phyloP scores from a whole-genome alignment of 441 rosid species.

The Erodium chrysanthum region DNA sequence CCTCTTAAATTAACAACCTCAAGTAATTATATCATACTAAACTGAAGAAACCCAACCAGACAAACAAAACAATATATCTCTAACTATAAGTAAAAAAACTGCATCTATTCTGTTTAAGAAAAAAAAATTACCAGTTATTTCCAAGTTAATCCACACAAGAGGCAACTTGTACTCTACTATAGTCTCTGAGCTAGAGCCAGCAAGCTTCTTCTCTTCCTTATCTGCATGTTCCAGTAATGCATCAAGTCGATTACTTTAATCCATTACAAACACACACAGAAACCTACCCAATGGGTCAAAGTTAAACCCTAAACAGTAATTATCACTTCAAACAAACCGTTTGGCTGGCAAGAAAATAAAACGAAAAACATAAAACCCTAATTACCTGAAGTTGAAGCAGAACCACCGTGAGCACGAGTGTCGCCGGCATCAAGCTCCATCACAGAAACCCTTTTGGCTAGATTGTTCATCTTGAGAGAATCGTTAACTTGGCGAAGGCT shows the following conservation, averaged over 20 bases:
- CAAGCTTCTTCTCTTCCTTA: constrained; percentile 1
- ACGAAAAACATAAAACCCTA: background rate
- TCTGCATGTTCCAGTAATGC: background rate
- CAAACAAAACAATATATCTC: background rate
- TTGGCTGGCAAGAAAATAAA: background rate
- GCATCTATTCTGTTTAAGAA: background rate
- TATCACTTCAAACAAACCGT: background rate
- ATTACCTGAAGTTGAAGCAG: background rate
- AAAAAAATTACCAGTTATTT: constrained; percentile 66
- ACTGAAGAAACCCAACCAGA: background rate
- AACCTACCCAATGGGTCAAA: background rate
- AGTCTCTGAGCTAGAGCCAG: constrained; percentile 5
- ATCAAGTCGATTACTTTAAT: too few relatives aligned
- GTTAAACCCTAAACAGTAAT: background rate
- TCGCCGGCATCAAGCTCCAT: too few relatives aligned
- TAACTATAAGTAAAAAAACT: background rate
- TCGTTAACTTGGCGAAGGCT: background rate
- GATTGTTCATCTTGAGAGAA: background rate
- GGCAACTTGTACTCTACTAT: constrained; percentile 43
- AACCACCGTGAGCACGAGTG: background rate
- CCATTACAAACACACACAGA: too few relatives aligned
- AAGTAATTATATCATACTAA: background rate
- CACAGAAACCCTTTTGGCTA: background rate
- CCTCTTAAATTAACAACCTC: background rate
- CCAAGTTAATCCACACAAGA: constrained; percentile 90